These are phyloP conservation scores for Ogataea hybrid DNA, from an alignment of 1,139 yeast genomes.

Conservation along the genomic window DNA sequence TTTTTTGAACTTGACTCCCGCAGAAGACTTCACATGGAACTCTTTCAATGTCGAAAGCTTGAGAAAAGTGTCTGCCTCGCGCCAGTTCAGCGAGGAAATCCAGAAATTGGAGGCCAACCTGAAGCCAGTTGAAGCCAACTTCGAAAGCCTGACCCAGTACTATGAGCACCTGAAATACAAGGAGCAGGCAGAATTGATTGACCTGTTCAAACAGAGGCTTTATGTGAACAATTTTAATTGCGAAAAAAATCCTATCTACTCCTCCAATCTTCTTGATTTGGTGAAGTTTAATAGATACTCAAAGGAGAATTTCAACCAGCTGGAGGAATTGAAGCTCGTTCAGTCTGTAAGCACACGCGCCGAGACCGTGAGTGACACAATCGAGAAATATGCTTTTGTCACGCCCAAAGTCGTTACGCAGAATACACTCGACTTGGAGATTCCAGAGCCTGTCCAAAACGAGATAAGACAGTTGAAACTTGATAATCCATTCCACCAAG, in stretches of 20 bases:
- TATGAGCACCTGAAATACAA: conserved; percentile 54
- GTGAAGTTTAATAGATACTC: conserved; percentile 25
- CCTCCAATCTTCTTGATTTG: conserved; percentile 41
- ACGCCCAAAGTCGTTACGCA: conserved; percentile 85
- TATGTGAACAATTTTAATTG: conserved; percentile 69
- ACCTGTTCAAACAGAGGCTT: conserved; percentile 52
- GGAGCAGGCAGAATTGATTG: conserved; percentile 50
- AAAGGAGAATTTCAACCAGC: conserved; percentile 21
- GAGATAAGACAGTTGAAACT: conserved; percentile 39
- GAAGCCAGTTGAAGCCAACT: conserved; percentile 37
- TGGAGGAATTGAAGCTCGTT: conserved; percentile 33
- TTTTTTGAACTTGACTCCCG: conserved; percentile 61
- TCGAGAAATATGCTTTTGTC: conserved; percentile 79
- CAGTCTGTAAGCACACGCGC: conserved; percentile 45
- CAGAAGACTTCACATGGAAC: conserved; percentile 45
- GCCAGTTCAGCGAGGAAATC: conserved; percentile 44
- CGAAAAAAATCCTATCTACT: conserved; percentile 54
- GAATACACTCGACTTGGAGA: conserved; percentile 63
- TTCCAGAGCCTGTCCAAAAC: conserved; percentile 39
- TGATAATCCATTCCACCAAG: conserved; percentile 71
- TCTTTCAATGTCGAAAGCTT: conserved; percentile 50
- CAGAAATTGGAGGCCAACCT: conserved; percentile 34
- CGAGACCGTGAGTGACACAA: conserved; percentile 43
- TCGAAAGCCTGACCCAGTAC: conserved; percentile 55
- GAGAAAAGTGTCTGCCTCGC: conserved; percentile 45